Evolutionary conservation across 768 basidiomycete species (phyloP).

Genomic region (Megacollybia marginata): DNA sequence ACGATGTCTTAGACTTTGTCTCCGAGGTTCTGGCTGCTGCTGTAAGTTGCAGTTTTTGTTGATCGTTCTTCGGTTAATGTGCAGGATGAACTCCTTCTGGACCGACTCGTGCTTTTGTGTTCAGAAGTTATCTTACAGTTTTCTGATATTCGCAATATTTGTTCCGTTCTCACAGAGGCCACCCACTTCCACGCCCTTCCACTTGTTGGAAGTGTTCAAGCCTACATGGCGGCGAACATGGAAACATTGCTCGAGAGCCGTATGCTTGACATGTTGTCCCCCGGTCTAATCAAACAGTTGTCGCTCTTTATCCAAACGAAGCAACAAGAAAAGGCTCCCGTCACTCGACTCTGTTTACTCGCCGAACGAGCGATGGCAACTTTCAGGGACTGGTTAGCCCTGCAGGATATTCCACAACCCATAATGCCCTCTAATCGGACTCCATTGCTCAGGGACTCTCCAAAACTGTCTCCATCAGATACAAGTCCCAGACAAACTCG

Average conservation of each 20-base stretch:
- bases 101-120: slow-evolving; percentile 77
- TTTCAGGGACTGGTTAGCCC: slow-evolving; percentile 61
- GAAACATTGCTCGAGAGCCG: slow-evolving; percentile 80
- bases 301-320: slow-evolving; percentile 44
- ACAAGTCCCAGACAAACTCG: neutral
- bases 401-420: slow-evolving; percentile 59
- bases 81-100: slow-evolving; percentile 86
- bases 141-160: slow-evolving; percentile 68
- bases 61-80: neutral
- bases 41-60: slow-evolving; percentile 34
- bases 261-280: slow-evolving; percentile 71
- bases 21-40: slow-evolving; percentile 83
- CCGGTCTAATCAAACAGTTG: slow-evolving; percentile 60
- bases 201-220: slow-evolving; percentile 65
- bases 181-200: slow-evolving; percentile 64
- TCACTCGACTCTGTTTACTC: slow-evolving; percentile 51
- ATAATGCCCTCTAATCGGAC: slow-evolving; percentile 29
- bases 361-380: slow-evolving; percentile 48
- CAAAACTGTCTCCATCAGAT: neutral
- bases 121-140: slow-evolving; percentile 65
- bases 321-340: slow-evolving; percentile 62
- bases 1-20: slow-evolving; percentile 79
- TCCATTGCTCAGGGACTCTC: slow-evolving; percentile 11
- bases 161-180: slow-evolving; percentile 76
- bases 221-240: slow-evolving; percentile 76